Conservation (phyloP, 208 protist species). For the Naegleria gruberi region DNA sequence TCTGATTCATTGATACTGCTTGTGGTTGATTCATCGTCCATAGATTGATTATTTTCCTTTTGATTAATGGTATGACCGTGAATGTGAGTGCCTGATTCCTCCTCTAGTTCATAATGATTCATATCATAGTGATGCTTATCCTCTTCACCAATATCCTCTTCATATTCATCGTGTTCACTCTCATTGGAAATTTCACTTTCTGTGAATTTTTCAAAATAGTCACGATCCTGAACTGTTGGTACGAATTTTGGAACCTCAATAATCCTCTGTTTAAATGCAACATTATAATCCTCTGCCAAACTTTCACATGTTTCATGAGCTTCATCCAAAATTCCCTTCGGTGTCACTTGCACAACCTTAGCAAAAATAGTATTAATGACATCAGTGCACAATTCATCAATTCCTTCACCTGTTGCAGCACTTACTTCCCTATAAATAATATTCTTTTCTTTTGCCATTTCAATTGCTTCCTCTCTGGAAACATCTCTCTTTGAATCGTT, state of each 20-base stretch:
- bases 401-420: neutral
- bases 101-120: neutral
- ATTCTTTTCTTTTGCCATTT: neutral
- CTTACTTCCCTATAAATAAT: neutral
- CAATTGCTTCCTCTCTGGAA: neutral
- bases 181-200: slow-evolving; percentile 5
- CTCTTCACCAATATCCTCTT: neutral
- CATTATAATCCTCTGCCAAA: neutral
- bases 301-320: neutral
- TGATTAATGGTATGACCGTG: neutral
- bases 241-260: neutral
- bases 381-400: neutral
- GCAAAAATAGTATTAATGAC: neutral
- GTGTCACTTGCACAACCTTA: neutral
- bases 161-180: neutral
- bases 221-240: neutral
- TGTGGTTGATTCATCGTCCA: neutral
- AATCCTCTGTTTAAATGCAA: no score
- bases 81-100: neutral
- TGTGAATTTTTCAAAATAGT: neutral
- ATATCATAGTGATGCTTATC: neutral
- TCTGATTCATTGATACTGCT: neutral
- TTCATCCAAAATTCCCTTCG: neutral
- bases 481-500: neutral
- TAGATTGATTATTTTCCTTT: neutral